Evolutionary conservation across 78 protist species (phyloP), one percentile per base, ranked within the genome.

Genomic region (Dictyostelium discoideum): DNA sequence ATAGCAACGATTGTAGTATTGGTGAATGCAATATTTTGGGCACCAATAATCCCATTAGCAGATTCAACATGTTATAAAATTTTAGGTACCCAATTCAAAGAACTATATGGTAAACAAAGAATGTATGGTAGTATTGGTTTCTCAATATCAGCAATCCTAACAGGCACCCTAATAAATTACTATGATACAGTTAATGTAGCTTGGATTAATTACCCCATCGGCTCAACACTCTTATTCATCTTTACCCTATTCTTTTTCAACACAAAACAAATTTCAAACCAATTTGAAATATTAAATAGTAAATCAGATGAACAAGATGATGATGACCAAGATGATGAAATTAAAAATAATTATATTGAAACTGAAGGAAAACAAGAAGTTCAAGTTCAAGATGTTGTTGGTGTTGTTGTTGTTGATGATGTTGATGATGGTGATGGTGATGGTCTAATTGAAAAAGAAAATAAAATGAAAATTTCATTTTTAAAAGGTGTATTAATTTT

Each of bases 51-150:
- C 1, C 95, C 95, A 24, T 81, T 90, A 4, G 48, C 77, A 5
- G 95, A 90, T n/a, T 57, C 84, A 0, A 82, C 95, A 10, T 81
- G 87, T 40, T 82, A 82, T 50, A 63, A 82, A n/a, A 69, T 90
- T 13, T 39, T 90, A 14, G 95, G 95, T 22, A 1, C n/a, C 0
- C 42, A 7, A n/a, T 39, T 26, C n/a, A 60, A 44, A 73, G 78
- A 67, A 20, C 26, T 89, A 18, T 89, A 89, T 54, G 94, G 76
- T 18, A 46, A 44, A 73, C 86, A 81, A 46, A 79, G 94, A 67
- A 48, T 81, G 77, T 80, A 42, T 67, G 95, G 95, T 6, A 82
- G 88, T 82, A 16, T 90, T 77, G 80, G 85, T 29, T 90, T 90
- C 83, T 81, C 77, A 16, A 22, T 79, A 8, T 72, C 84, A 20